Conservation (phyloP, 202 grass and related monocot genomes). For the Elaeis oleifera region DNA sequence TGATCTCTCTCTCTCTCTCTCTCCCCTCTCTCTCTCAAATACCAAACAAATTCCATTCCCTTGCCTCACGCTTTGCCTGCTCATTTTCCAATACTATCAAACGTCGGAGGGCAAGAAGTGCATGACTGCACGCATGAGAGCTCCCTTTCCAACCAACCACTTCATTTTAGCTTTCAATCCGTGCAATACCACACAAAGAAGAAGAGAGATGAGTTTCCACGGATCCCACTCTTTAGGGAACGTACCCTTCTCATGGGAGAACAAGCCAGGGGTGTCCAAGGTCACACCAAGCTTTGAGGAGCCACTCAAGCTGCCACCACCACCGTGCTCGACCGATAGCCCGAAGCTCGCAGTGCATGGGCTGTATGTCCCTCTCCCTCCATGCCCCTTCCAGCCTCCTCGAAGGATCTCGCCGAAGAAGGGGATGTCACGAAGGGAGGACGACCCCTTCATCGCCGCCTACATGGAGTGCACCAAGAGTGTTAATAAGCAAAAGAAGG, state of each 20-base stretch:
- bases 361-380: constrained; percentile 49
- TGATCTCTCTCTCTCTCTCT: too few relatives aligned
- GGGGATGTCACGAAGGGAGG: constrained; percentile 12
- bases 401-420: background rate
- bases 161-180: background rate
- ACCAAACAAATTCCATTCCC: too few relatives aligned
- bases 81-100: too few relatives aligned
- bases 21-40: too few relatives aligned
- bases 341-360: constrained; percentile 7
- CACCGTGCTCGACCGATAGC: background rate
- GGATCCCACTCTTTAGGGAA: constrained; percentile 3
- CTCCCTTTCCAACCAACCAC: too few relatives aligned
- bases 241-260: constrained; percentile 81
- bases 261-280: constrained; percentile 63
- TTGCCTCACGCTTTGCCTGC: too few relatives aligned
- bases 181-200: background rate
- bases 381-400: constrained; percentile 25
- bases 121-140: too few relatives aligned
- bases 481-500: background rate
- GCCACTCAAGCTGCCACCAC: constrained; percentile 3
- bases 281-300: background rate
- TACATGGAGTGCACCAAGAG: constrained; percentile 59
- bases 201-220: constrained; percentile 21
- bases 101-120: too few relatives aligned
- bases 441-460: constrained; percentile 78